Base-by-base conservation (phyloP, 2,329 filamentous ascomycete species). In the Pseudogymnoascus sp. region DNA sequence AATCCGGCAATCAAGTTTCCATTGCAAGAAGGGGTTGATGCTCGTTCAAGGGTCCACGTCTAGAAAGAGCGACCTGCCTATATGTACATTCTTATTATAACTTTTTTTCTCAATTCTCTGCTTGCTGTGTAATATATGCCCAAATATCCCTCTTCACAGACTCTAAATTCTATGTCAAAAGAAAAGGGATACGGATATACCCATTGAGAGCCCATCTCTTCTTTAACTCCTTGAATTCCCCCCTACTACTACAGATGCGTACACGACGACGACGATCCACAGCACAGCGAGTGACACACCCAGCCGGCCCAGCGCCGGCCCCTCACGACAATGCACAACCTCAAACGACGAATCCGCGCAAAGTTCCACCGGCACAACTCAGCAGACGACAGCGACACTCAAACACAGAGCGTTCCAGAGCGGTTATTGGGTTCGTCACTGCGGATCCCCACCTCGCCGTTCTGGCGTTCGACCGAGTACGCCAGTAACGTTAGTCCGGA, bases 1-100 rank as follows among this genome's bases (percentile, higher is more conserved):
- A 49, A 49, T 28, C 14, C 9, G 23, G 42, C 42, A 49, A 49
- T 49, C 42, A 49, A 49, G 41, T 49, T 49, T 49, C 23, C 42
- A 28, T 12, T 8, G 6, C 6, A 7, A 49, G 42, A 49, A 25
- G 22, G 39, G 39, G 23, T 28, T 49, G 42, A 49, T 28, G 12
- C 42, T 28, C 1, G 12, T 49, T n/a, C 23, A 28, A n/a, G 42
- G 42, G 12, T 49, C 23, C 8, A n/a, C 4, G 23, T 28, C 42
- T 28, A 5, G 42, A 49, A 49, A 49, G 42, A 49, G 42, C 42
- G 6, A 49, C 42, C 12, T 28, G 42, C 42, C 42, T 49, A 45
- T 49, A 25, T 49, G 42, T 49, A 49, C 42, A 49, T 49, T n/a
- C 23, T 25, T 49, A 49, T 49, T 28, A 49, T 49, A 49, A 49